Conservation (phyloP, 192 early-diverging fungal genomes). For the Entomortierella lignicola region DNA sequence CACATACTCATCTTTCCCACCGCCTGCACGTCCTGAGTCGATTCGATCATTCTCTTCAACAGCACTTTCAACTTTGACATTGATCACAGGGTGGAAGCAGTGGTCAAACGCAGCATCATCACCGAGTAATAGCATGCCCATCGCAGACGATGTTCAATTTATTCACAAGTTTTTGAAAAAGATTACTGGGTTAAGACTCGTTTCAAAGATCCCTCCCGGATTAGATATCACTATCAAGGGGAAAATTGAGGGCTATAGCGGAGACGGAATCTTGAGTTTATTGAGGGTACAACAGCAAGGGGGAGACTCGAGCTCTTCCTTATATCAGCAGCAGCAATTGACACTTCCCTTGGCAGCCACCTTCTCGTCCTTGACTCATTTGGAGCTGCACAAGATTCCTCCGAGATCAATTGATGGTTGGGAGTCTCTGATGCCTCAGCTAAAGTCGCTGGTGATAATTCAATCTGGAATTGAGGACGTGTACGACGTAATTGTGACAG, state of each 20-base stretch:
- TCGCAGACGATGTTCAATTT: conserved; percentile 61
- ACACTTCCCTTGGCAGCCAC: conserved; percentile 31
- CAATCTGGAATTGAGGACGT: conserved; percentile 60
- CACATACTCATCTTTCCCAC: conserved; percentile 22
- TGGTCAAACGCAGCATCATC: conserved; percentile 52
- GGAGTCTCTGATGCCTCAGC: conserved; percentile 54
- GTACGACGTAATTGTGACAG: conserved; percentile 56
- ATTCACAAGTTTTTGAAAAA: conserved; percentile 60
- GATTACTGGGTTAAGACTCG: conserved; percentile 57
- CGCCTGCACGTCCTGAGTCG: conserved; percentile 44
- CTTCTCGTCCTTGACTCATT: conserved; percentile 58
- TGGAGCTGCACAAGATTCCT: conserved; percentile 63
- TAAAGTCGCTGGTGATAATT: conserved; percentile 58
- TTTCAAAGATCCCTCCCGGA: conserved; percentile 42
- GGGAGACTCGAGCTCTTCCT: neutral
- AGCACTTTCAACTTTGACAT: conserved; percentile 55
- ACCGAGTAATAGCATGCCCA: conserved; percentile 18
- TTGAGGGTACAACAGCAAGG: conserved; percentile 11
- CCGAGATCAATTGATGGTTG: conserved; percentile 59
- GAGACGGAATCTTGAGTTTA: conserved; percentile 18
- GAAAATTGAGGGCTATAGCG: conserved; percentile 36
- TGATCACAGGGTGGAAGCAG: conserved; percentile 58
- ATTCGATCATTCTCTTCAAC: conserved; percentile 55
- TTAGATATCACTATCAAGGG: conserved; percentile 31
- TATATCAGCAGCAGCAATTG: conserved; percentile 1